phyloP scores from a whole-genome alignment of 1,284 basidiomycete genomes.

The Hypsizygus ulmarius region DNA sequence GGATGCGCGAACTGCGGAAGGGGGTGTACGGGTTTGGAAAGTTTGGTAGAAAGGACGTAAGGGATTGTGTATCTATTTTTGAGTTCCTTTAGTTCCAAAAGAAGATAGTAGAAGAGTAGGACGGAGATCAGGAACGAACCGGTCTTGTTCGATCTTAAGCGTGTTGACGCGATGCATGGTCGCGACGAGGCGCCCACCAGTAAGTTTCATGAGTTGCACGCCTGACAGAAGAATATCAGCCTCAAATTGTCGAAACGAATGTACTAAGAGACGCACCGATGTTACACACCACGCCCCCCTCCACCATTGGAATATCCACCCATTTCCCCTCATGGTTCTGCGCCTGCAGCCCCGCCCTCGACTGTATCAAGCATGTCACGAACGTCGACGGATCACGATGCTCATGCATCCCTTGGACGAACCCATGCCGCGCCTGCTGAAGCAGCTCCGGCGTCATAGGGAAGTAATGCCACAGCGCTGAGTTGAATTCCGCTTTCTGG shows the following conservation, averaged over 20 bases:
- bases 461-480: constrained; percentile 28
- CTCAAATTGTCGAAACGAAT: too few relatives aligned
- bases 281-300: constrained; percentile 28
- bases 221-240: constrained; percentile 7
- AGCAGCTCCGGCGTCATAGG: constrained; percentile 22
- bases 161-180: constrained; percentile 30
- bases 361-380: constrained; percentile 30
- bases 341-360: constrained; percentile 25
- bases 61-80: constrained; percentile 25
- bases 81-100: too few relatives aligned
- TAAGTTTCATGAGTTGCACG: constrained; percentile 28
- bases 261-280: constrained; percentile 19
- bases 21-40: constrained; percentile 24
- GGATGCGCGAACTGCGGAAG: constrained; percentile 23
- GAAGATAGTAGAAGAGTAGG: background rate
- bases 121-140: constrained; percentile 10
- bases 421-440: constrained; percentile 21
- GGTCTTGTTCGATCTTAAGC: constrained; percentile 25
- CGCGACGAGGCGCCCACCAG: constrained; percentile 26
- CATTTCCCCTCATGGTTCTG: constrained; percentile 27
- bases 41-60: constrained; percentile 27
- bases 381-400: constrained; percentile 30
- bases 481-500: constrained; percentile 24
- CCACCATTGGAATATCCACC: constrained; percentile 26
- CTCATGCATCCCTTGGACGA: constrained; percentile 28